These are phyloP conservation scores for Pichia kudriavzevii DNA, from an alignment of 1,139 yeast genomes.

Conservation along the genomic window DNA sequence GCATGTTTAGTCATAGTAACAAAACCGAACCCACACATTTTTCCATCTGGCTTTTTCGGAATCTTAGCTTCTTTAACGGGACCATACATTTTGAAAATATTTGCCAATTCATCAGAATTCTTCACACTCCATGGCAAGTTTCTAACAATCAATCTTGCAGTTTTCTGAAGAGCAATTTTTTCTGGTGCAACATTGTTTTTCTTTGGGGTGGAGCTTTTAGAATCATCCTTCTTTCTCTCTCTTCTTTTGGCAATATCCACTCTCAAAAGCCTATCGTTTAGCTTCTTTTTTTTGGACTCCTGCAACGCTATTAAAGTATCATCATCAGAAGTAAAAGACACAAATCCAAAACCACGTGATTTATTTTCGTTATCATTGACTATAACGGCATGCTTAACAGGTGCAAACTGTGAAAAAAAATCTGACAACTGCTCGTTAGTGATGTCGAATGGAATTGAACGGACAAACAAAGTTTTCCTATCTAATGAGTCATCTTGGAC, in stretches of 20 bases:
- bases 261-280: slow-evolving; percentile 59
- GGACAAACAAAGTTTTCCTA: slow-evolving; percentile 69
- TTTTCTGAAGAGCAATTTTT: slow-evolving; percentile 22
- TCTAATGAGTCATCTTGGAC: slow-evolving; percentile 32
- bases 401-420: slow-evolving; percentile 85
- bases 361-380: slow-evolving; percentile 70
- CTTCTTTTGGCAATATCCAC: slow-evolving; percentile 90
- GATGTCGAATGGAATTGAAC: slow-evolving; percentile 74
- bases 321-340: slow-evolving; percentile 76
- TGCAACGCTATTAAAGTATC: slow-evolving; percentile 75
- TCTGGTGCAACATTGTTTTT: slow-evolving; percentile 15
- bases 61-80: slow-evolving; percentile 84
- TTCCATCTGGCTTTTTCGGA: slow-evolving; percentile 83
- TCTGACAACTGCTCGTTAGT: slow-evolving; percentile 75
- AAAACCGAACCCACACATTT: slow-evolving; percentile 92
- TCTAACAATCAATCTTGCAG: slow-evolving; percentile 76
- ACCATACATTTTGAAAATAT: slow-evolving; percentile 70
- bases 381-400: slow-evolving; percentile 90
- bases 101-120: slow-evolving; percentile 62
- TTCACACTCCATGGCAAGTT: slow-evolving; percentile 96
- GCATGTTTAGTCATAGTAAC: slow-evolving; percentile 78
- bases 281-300: slow-evolving; percentile 53
- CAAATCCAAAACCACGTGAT: slow-evolving; percentile 94
- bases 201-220: background rate
- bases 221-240: slow-evolving; percentile 41